Percentiles rank a stretch among this genome's conserved stretches.
These are phyloP conservation scores for Phytophthora crassamura DNA, from an alignment of 352 stramenopile species.

Conservation along the genomic window DNA sequence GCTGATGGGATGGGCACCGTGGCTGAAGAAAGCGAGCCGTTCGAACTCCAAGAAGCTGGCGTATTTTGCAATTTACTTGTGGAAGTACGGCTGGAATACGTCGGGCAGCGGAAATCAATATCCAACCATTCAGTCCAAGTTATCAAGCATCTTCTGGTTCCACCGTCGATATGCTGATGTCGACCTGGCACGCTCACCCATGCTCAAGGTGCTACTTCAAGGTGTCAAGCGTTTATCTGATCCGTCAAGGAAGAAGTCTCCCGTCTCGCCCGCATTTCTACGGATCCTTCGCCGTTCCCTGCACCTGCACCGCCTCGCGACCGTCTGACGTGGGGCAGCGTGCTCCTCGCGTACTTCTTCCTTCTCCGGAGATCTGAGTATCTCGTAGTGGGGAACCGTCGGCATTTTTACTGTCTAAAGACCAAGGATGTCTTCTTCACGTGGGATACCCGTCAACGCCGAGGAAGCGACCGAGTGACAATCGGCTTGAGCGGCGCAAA, in stretches of 20 bases:
- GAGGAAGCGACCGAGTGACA: too few relatives aligned
- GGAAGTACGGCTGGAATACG: conserved; percentile 27
- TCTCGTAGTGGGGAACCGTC: background rate
- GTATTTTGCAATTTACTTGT: conserved; percentile 26
- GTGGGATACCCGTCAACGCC: too few relatives aligned
- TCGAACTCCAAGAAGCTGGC: conserved; percentile 1
- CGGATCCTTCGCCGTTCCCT: conserved; percentile 4
- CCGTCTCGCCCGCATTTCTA: conserved; percentile 25
- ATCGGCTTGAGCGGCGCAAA: conserved; percentile 2
- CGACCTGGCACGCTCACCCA: background rate
- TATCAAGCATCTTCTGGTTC: conserved; percentile 26
- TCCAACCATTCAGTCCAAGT: conserved; percentile 24
- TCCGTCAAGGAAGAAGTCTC: conserved; percentile 21
- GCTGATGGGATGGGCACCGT: conserved; percentile 15
- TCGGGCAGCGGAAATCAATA: conserved; percentile 16
- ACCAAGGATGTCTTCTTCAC: conserved; percentile 22
- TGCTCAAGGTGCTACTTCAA: conserved; percentile 8
- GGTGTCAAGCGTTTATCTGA: conserved; percentile 22
- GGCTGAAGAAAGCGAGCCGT: background rate
- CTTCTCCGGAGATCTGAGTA: conserved; percentile 27
- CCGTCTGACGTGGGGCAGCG: conserved; percentile 21
- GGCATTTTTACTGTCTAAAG: conserved; percentile 15
- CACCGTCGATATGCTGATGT: conserved; percentile 15
- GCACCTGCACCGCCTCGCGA: background rate
- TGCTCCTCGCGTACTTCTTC: conserved; percentile 35